Evolutionary conservation across 805 yeast genomes (phyloP), one percentile per base, ranked within the genome.

Genomic region (Yarrowia osloensis): DNA sequence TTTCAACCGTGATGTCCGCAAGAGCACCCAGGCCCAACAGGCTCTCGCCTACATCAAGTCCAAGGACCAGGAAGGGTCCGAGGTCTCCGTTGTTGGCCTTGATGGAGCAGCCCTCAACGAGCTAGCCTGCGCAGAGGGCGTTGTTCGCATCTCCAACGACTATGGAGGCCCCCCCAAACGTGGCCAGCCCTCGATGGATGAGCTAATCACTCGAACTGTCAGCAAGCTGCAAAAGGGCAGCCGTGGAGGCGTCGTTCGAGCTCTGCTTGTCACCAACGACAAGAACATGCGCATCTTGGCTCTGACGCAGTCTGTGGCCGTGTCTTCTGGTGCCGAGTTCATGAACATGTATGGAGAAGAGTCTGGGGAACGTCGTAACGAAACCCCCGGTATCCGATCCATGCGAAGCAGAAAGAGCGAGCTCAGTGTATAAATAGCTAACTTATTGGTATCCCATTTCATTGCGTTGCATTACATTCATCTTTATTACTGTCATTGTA

Each of bases 321-420:
- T 57, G 2, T 35, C 49, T 15, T 57, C 63, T 13, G 63, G 63
- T 1, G 49, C 63, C 12, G 63, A 57, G 49, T 57, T 57, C 35
- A 57, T 57, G 49, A 57, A n/a, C 63, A 57, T 57, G 63, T 57
- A 57, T 13, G 49, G 63, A 13, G 63, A 57, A 15, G 63, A 57
- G 49, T 39, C 49, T 28, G 63, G 63, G 2, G 63, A 37, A 19
- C 63, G 63, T 8, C 49, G 63, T 11, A 57, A 57, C 37, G 63
- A 57, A 24, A 57, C 63, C 19, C 63, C 63, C 1, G 63, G 63
- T 3, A 57, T 57, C 5, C 35, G 63, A 19, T 57, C 63, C 49
- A 57, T 57, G 63, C 35, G 63, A 26, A 57, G 49, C 63, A n/a
- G 63, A 26, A 57, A 57, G 49, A 57, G 63, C 63, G 63, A 57